Evolutionary conservation across 192 early-diverging fungal species (phyloP).

Genomic region (Rhizophagus sp.): DNA sequence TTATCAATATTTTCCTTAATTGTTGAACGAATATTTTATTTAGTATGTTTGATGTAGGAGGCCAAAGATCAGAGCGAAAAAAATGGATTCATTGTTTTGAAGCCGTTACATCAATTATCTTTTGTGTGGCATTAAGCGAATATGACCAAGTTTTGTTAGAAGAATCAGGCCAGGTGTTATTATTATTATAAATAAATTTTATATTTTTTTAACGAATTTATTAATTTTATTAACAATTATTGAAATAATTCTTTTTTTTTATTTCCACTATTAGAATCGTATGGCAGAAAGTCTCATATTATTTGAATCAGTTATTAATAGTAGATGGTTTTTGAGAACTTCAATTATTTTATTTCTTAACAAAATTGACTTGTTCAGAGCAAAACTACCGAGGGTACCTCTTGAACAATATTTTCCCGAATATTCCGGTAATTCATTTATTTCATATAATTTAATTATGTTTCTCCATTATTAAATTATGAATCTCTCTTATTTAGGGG

Average conservation of each 20-base stretch:
- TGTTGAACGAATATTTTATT: neutral
- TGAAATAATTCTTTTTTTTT: neutral
- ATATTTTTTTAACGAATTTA: neutral
- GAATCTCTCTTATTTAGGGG: constrained; percentile 41
- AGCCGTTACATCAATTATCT: constrained; percentile 87
- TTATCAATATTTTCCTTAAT: neutral
- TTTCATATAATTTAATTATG: neutral
- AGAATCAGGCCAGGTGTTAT: constrained; percentile 65
- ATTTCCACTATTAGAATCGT: constrained; percentile 65
- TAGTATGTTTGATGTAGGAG: constrained; percentile 88
- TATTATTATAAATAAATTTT: neutral
- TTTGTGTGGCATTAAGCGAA: constrained; percentile 90
- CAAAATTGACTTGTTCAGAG: constrained; percentile 88
- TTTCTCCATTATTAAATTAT: neutral
- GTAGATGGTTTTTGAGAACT: constrained; percentile 89
- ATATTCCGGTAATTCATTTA: constrained; percentile 56
- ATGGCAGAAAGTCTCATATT: constrained; percentile 89
- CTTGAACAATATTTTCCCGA: constrained; percentile 87
- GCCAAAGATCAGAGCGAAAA: constrained; percentile 79
- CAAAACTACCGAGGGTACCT: constrained; percentile 76
- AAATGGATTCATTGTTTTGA: constrained; percentile 92
- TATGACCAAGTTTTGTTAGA: constrained; percentile 92
- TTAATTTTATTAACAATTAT: neutral
- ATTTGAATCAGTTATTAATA: constrained; percentile 91
- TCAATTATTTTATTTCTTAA: constrained; percentile 94